A percentile compares a stretch with the other conserved stretches of the same genome.
These are phyloP conservation scores for Retiboletus fuscus DNA, from an alignment of 1,284 basidiomycete genomes.

Conservation along the genomic window DNA sequence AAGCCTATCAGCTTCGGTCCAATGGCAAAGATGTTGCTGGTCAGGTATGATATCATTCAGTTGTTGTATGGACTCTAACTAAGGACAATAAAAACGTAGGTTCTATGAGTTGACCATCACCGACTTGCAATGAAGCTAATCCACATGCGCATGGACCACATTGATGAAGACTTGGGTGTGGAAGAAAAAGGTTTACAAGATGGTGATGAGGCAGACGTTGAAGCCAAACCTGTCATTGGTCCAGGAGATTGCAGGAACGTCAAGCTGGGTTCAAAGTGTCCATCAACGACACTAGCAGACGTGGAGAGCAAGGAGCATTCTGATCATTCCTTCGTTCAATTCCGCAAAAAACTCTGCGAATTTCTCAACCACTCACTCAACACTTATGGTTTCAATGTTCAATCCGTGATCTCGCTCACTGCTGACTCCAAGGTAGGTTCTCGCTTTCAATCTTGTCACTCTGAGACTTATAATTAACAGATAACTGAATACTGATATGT, in stretches of 20 bases:
- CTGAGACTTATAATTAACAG: background rate
- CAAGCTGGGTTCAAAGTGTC: no score
- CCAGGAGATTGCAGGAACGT: no score
- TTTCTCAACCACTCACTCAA: background rate
- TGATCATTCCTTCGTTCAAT: background rate
- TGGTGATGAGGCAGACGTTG: background rate
- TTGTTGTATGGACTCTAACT: no score
- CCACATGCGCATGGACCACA: background rate
- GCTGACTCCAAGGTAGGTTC: background rate
- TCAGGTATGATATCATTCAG: background rate
- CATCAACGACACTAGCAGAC: no score
- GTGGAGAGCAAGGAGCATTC: no score
- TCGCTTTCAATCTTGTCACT: background rate
- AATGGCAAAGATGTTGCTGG: conserved; percentile 48
- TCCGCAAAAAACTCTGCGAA: background rate
- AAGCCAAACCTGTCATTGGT: background rate
- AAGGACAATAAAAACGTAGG: background rate
- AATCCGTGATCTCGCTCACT: background rate
- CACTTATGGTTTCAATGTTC: background rate
- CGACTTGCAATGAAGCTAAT: background rate
- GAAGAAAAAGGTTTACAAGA: no score
- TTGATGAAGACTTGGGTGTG: background rate
- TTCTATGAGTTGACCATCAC: background rate
- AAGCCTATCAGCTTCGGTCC: conserved; percentile 44
- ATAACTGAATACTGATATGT: background rate